phyloP scores from a whole-genome alignment of 805 yeast species.

The Ogataea henricii region DNA sequence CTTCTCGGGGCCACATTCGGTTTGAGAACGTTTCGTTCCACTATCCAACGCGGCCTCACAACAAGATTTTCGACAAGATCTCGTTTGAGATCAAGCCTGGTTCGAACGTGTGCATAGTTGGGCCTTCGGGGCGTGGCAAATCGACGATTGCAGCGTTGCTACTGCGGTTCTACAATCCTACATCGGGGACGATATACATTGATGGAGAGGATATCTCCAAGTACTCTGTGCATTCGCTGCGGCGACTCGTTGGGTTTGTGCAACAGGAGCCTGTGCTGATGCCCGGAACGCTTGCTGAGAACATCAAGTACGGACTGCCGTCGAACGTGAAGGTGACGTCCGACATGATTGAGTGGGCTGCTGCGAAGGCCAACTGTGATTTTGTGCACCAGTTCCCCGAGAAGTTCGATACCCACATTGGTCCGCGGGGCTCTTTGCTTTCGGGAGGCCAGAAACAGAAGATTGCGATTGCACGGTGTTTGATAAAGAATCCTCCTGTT shows the following conservation, averaged over 20 bases:
- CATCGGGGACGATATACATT: slow-evolving; percentile 62
- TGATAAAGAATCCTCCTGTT: slow-evolving; percentile 65
- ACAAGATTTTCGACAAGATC: slow-evolving; percentile 62
- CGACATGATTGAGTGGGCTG: slow-evolving; percentile 64
- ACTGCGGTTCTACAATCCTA: slow-evolving; percentile 82
- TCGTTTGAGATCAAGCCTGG: slow-evolving; percentile 72
- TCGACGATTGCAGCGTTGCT: slow-evolving; percentile 83
- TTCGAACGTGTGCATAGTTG: slow-evolving; percentile 89
- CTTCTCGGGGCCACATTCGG: slow-evolving; percentile 55
- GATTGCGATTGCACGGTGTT: slow-evolving; percentile 73
- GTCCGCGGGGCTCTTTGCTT: slow-evolving; percentile 67
- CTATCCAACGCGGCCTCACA: slow-evolving; percentile 85
- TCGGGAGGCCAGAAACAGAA: slow-evolving; percentile 82
- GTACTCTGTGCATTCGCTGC: slow-evolving; percentile 73
- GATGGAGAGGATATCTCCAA: slow-evolving; percentile 66
- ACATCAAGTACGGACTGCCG: slow-evolving; percentile 71
- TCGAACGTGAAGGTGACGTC: slow-evolving; percentile 52
- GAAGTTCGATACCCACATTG: slow-evolving; percentile 79
- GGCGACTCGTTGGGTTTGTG: slow-evolving; percentile 81
- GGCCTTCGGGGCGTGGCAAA: slow-evolving; percentile 95
- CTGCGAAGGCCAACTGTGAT: slow-evolving; percentile 71
- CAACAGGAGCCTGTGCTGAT: slow-evolving; percentile 91
- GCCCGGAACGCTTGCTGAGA: slow-evolving; percentile 86
- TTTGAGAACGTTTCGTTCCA: slow-evolving; percentile 69
- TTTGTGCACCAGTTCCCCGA: slow-evolving; percentile 78